Percentiles rank a stretch among this genome's conserved stretches.
phyloP scores from a whole-genome alignment of 345 rosid genomes.

The Geranium brycei region DNA sequence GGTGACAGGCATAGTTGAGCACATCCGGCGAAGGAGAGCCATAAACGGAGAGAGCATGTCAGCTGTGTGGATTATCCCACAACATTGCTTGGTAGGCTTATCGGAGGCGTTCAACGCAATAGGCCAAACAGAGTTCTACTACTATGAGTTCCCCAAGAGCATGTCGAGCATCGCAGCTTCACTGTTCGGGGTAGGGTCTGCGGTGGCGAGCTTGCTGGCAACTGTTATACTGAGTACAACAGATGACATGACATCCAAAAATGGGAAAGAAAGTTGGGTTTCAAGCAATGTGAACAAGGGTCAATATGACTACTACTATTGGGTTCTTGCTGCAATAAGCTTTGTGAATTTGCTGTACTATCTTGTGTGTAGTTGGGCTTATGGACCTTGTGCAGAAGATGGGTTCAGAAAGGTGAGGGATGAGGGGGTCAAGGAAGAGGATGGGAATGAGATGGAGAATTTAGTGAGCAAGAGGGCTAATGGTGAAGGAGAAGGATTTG shows the following conservation, averaged over 20 bases:
- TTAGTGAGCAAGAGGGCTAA: not conserved
- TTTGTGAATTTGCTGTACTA: conserved; percentile 49
- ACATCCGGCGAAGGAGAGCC: conserved; percentile 43
- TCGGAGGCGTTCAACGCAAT: conserved; percentile 64
- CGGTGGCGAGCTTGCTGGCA: conserved; percentile 49
- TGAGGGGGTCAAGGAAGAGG: not conserved
- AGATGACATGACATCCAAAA: conserved; percentile 26
- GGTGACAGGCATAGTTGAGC: conserved; percentile 46
- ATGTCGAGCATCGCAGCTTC: conserved; percentile 67
- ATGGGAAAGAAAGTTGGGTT: conserved; percentile 54
- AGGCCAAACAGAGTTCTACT: conserved; percentile 67
- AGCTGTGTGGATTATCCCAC: conserved; percentile 74
- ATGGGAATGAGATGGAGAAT: not conserved
- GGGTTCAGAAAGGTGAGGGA: not conserved
- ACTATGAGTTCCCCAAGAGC: conserved; percentile 62
- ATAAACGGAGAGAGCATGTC: conserved; percentile 42
- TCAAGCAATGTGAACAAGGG: conserved; percentile 9
- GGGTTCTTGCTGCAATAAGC: conserved; percentile 50
- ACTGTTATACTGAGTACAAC: conserved; percentile 35
- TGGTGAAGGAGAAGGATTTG: not conserved
- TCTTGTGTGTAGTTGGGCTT: conserved; percentile 54
- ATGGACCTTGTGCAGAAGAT: conserved; percentile 41
- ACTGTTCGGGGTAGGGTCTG: conserved; percentile 50
- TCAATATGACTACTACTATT: conserved; percentile 44
- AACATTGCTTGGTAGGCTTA: conserved; percentile 42